Conservation (phyloP, 257 asterid species). For the Cordia subcordata region DNA sequence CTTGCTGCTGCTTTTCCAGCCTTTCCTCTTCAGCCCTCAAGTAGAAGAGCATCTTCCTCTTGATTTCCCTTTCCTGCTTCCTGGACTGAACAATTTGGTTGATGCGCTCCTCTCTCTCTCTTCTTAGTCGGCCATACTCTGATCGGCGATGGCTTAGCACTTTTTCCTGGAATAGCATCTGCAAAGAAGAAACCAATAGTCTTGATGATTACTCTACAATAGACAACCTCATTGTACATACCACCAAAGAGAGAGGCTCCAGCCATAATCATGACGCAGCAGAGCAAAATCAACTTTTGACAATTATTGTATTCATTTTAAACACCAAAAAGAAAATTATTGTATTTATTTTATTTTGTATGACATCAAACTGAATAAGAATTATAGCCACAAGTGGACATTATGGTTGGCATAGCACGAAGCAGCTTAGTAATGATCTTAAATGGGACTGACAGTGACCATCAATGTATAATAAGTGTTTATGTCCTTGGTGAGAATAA, state of each 20-base stretch:
- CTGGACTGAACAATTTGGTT: conserved; percentile 17
- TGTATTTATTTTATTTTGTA: too few relatives aligned
- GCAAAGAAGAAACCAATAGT: neutral
- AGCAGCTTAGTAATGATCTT: too few relatives aligned
- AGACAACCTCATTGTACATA: neutral
- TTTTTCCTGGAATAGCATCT: conserved; percentile 17
- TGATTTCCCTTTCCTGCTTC: conserved; percentile 21
- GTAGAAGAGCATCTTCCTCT: conserved; percentile 23
- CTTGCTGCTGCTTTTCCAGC: conserved; percentile 16
- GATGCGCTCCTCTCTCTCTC: conserved; percentile 20
- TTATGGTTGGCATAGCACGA: too few relatives aligned
- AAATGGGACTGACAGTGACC: too few relatives aligned
- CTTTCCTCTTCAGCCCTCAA: conserved; percentile 23
- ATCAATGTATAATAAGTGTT: too few relatives aligned
- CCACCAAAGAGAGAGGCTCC: too few relatives aligned
- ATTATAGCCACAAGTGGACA: too few relatives aligned
- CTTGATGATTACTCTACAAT: neutral
- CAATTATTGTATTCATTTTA: neutral
- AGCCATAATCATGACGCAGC: too few relatives aligned
- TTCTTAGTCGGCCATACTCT: conserved; percentile 17
- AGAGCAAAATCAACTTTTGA: too few relatives aligned
- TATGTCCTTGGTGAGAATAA: too few relatives aligned
- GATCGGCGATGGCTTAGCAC: conserved; percentile 14
- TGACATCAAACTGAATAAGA: too few relatives aligned
- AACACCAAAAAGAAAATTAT: too few relatives aligned